Evolutionary conservation across 352 stramenopile genomes (phyloP).

Genomic region (Globisporangium polare): DNA sequence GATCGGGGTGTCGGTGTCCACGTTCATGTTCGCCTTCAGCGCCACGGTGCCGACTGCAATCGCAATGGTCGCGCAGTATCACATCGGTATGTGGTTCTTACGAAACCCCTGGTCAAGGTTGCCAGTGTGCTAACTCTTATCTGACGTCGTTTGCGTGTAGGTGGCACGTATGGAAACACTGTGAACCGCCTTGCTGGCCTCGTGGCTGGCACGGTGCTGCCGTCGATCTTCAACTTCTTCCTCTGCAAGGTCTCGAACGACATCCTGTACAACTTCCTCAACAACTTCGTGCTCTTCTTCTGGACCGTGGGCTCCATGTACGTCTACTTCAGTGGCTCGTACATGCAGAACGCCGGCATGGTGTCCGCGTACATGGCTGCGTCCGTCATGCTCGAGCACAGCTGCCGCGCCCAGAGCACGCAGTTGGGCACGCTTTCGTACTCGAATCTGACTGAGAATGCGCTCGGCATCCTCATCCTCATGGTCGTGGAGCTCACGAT

Average conservation of each 20-base stretch:
- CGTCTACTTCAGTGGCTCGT: constrained; percentile 56
- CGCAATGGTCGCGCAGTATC: constrained; percentile 61
- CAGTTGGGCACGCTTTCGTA: background rate
- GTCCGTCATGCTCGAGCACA: constrained; percentile 31
- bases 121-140: background rate
- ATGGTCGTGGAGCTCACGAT: constrained; percentile 53
- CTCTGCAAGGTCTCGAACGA: constrained; percentile 44
- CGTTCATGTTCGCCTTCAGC: constrained; percentile 73
- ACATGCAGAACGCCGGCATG: constrained; percentile 53
- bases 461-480: constrained; percentile 37
- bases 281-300: constrained; percentile 56
- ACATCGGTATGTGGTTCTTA: constrained; percentile 30
- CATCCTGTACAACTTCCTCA: constrained; percentile 49
- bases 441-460: constrained; percentile 4
- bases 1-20: constrained; percentile 54
- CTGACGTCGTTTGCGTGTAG: constrained; percentile 5
- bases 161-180: constrained; percentile 63
- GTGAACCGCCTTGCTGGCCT: constrained; percentile 64
- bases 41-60: constrained; percentile 62
- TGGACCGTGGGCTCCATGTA: constrained; percentile 73
- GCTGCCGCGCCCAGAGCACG: background rate
- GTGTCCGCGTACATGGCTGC: constrained; percentile 66
- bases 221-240: constrained; percentile 72
- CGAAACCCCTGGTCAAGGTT: background rate
- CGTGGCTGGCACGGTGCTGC: constrained; percentile 64